Evolutionary conservation across 139 green algal genomes (phyloP).

Genomic region (Mesostigma viride): DNA sequence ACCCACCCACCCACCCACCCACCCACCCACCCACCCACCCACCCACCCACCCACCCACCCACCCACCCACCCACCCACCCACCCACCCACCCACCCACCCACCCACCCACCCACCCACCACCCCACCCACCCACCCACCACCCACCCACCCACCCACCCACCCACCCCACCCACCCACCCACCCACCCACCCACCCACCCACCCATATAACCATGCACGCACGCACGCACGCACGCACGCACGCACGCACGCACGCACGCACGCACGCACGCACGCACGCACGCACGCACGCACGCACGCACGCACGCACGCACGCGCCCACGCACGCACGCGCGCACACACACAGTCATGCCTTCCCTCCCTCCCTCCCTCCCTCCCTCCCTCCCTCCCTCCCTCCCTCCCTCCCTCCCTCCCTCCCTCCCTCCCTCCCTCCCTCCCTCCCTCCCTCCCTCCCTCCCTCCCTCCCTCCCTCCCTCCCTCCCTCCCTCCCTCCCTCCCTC

Average conservation of each 20-base stretch:
- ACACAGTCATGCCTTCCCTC: too few species aligned
- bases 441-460: constrained; percentile 4
- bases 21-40: too few species aligned
- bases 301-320: too few species aligned
- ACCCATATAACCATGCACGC: too few species aligned
- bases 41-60: too few species aligned
- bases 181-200: too few species aligned
- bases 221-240: constrained; percentile 11
- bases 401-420: constrained; percentile 4
- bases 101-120: constrained; percentile 13
- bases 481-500: not conserved
- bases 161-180: too few species aligned
- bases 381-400: constrained; percentile 7
- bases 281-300: too few species aligned
- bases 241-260: constrained; percentile 6
- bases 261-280: constrained; percentile 4
- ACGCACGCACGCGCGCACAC: too few species aligned
- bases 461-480: constrained; percentile 2
- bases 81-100: not conserved
- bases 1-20: too few species aligned
- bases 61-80: not conserved
- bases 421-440: constrained; percentile 7
- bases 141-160: too few species aligned
- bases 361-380: constrained; percentile 7
- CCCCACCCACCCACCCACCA: too few species aligned